Evolutionary conservation across 768 basidiomycete genomes (phyloP).

Genomic region (Tulasnella sp.): DNA sequence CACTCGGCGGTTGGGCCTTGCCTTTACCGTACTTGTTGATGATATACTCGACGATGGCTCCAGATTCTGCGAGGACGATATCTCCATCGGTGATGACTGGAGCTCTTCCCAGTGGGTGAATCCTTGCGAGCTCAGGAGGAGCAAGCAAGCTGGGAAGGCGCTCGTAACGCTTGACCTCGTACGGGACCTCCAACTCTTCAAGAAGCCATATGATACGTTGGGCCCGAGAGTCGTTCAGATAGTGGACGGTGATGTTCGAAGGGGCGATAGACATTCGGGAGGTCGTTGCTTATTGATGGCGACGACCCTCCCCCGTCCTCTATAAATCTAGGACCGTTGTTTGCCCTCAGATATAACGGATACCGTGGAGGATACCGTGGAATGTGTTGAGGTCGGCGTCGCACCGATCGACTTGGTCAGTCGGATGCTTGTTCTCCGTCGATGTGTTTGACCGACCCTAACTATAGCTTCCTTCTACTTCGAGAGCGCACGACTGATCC

Average conservation of each 20-base stretch:
- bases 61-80: constrained; percentile 34
- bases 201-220: constrained; percentile 25
- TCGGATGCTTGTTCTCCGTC: too few species aligned
- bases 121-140: constrained; percentile 28
- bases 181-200: constrained; percentile 38
- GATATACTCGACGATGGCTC: constrained; percentile 37
- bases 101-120: constrained; percentile 37
- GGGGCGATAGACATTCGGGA: too few species aligned
- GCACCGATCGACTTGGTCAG: too few species aligned
- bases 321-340: too few species aligned
- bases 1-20: constrained; percentile 17
- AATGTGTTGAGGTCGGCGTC: too few species aligned
- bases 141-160: constrained; percentile 27
- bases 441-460: too few species aligned
- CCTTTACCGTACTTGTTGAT: constrained; percentile 31
- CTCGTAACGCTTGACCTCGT: constrained; percentile 34
- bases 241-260: constrained; percentile 18
- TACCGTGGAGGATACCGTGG: too few species aligned
- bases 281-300: too few species aligned
- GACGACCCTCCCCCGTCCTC: too few species aligned
- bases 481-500: too few species aligned
- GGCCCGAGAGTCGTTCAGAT: constrained; percentile 22
- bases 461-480: too few species aligned
- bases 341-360: too few species aligned
- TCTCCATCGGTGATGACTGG: constrained; percentile 39